Base-by-base conservation (phyloP, 768 basidiomycete species). In the Leccinum fibrillosum region DNA sequence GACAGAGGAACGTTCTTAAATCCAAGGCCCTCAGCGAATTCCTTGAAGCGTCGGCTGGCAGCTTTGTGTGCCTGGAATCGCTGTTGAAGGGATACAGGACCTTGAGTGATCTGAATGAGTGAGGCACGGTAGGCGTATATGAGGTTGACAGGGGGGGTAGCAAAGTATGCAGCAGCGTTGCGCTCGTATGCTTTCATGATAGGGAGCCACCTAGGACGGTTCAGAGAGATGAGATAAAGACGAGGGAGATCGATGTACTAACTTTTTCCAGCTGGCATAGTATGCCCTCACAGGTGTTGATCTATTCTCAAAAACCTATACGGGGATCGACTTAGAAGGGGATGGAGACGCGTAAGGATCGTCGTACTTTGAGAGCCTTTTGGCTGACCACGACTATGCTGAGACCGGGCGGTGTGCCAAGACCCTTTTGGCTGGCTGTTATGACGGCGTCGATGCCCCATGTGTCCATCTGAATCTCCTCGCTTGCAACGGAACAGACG, bases 401-500 rank as follows among this genome's bases (percentile, higher is more conserved):
- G 26, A 99, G 80, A 35, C 97, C 97, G 8, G 97, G 96, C 2
- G 97, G 97, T 0, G 88, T 85, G 30, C 94, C 89, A 21, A 99
- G 85, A 42, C 96, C 97, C 70, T 97, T 97, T 73, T 96, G 94
- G 57, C 85, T 87, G 10, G 92, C 94, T 15, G 88, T 84, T 44
- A 95, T 64, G 25, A 98, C 88, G 37, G 94, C 85, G 64, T 99
- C 97, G 54, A 98, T 79, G 25, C 82, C 86, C 97, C 97, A 98
- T 2, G 83, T 87, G 65, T 98, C 97, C 79, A 97, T 90, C 48
- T 80, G 84, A 66, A 99, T 94, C 71, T 98, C 94, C 72, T 98
- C 97, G 64, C 89, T 92, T 5, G 92, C 97, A 15, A 98, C 94
- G 2, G 94, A 89, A 75, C 97, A 99, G 26, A 99, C 97, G n/a